Conservation (phyloP, 2,329 filamentous ascomycete genomes). For the Botrytis cinerea region DNA sequence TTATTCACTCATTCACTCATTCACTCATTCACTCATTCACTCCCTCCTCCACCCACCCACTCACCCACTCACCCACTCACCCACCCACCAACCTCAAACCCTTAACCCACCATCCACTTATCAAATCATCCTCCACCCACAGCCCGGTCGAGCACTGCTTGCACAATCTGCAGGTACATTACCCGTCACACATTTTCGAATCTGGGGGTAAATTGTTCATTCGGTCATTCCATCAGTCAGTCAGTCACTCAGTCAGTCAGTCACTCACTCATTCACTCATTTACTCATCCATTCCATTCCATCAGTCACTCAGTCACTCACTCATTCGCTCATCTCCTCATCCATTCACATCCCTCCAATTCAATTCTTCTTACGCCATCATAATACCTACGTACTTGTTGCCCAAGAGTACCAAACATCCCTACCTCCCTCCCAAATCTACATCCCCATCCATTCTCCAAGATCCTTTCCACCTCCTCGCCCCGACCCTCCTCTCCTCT, state of each 20-base stretch:
- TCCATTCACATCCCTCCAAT: too few species aligned
- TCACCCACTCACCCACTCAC: neutral
- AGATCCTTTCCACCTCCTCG: neutral
- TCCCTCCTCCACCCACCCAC: neutral
- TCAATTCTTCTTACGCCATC: neutral
- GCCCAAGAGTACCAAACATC: too few species aligned
- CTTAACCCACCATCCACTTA: neutral
- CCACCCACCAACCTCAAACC: neutral
- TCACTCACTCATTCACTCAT: neutral
- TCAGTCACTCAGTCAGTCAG: neutral
- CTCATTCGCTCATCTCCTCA: neutral
- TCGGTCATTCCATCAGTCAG: neutral
- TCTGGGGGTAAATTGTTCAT: neutral
- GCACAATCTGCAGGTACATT: constrained; percentile 7
- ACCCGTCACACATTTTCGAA: neutral
- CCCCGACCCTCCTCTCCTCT: too few species aligned
- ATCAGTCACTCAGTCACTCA: too few species aligned
- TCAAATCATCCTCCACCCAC: neutral
- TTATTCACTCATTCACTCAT: neutral
- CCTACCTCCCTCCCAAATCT: too few species aligned
- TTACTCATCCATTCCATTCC: neutral
- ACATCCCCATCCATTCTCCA: too few species aligned
- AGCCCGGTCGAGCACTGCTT: neutral
- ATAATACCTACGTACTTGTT: neutral
- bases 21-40: neutral